Base-by-base conservation (phyloP, 768 basidiomycete genomes). In the Russula vinacea region DNA sequence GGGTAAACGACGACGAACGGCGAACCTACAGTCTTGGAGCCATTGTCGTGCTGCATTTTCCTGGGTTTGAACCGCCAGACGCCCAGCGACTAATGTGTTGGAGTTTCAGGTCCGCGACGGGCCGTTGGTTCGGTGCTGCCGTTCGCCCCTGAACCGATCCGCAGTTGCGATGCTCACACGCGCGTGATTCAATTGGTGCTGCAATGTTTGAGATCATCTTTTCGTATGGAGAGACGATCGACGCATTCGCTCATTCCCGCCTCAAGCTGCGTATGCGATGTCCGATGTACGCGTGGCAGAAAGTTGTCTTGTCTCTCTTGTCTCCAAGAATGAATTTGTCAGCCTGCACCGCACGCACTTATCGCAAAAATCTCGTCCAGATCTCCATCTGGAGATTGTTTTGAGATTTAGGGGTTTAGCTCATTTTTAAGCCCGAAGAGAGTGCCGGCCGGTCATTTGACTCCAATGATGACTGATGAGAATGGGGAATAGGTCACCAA, bases 91-190 rank as follows among this genome's bases (percentile, higher is more conserved):
- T 39, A 16, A 14, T 39, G 14, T 9, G 14, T 9, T 54, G 19
- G 44, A 29, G 45, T 59, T n/a, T 26, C 47, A 22, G 63, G 63
- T 39, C 63, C 63, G 63, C 16, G 26, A 45, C 63, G 63, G 63
- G 37, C 63, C 63, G 58, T 39, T 8, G 19, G 29, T 22, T 54
- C 33, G 44, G 52, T 42, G 26, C 19, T 26, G 42, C 13, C 33
- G 44, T 19, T 50, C 26, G 54, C 59, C 64, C 64, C 64, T 65
- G 59, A 65, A 22, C 47, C 58, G 40, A 49, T 39, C 26, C 14
- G 5, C 53, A 8, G 24, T 39, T 39, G 19, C 37, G 19, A 44
- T 42, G 19, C 50, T 63, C 56, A 39, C 33, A 45, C 51, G 51
- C 40, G 42, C 33, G 29, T n/a, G n/a, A n/a, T n/a, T n/a, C n/a